phyloP scores from a whole-genome alignment of 1,284 basidiomycete genomes.

The Mycosarcoma mackinlayi region DNA sequence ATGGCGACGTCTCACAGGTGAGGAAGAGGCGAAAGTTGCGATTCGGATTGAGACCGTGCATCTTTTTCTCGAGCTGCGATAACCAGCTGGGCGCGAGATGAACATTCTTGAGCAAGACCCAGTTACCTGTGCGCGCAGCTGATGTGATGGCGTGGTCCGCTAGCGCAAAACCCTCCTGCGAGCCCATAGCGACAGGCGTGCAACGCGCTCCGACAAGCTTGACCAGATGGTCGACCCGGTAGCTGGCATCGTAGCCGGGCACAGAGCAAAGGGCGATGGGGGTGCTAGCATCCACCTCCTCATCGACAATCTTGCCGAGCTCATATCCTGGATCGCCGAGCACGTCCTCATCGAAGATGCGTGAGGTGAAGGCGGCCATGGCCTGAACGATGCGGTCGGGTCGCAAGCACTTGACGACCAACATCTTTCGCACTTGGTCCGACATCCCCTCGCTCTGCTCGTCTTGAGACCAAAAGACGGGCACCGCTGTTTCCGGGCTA shows the following conservation, averaged over 20 bases:
- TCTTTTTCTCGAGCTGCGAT: slow-evolving; percentile 64
- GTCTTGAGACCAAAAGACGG: slow-evolving; percentile 74
- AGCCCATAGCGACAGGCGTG: slow-evolving; percentile 65
- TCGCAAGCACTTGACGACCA: slow-evolving; percentile 87
- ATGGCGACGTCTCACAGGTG: slow-evolving; percentile 65
- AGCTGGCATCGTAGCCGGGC: slow-evolving; percentile 65
- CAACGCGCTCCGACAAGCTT: slow-evolving; percentile 49
- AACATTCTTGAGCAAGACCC: slow-evolving; percentile 67
- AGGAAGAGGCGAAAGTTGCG: slow-evolving; percentile 64
- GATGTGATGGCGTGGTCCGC: slow-evolving; percentile 65
- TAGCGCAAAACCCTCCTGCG: slow-evolving; percentile 62
- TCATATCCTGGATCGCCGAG: slow-evolving; percentile 67
- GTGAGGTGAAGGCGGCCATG: slow-evolving; percentile 78
- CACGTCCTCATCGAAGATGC: slow-evolving; percentile 83
- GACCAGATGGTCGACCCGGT: slow-evolving; percentile 62
- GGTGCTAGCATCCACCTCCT: slow-evolving; percentile 55
- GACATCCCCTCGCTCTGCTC: slow-evolving; percentile 70
- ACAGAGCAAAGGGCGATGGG: slow-evolving; percentile 65
- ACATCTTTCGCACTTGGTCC: slow-evolving; percentile 78
- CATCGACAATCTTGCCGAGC: slow-evolving; percentile 51
- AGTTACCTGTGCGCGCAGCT: slow-evolving; percentile 59
- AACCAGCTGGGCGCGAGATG: slow-evolving; percentile 66
- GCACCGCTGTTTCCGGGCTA: slow-evolving; percentile 79
- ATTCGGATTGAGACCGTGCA: slow-evolving; percentile 59
- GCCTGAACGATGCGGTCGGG: slow-evolving; percentile 88